These are phyloP conservation scores for Teratosphaeria nubilosa DNA, from an alignment of 2,329 filamentous ascomycete genomes.

Conservation along the genomic window DNA sequence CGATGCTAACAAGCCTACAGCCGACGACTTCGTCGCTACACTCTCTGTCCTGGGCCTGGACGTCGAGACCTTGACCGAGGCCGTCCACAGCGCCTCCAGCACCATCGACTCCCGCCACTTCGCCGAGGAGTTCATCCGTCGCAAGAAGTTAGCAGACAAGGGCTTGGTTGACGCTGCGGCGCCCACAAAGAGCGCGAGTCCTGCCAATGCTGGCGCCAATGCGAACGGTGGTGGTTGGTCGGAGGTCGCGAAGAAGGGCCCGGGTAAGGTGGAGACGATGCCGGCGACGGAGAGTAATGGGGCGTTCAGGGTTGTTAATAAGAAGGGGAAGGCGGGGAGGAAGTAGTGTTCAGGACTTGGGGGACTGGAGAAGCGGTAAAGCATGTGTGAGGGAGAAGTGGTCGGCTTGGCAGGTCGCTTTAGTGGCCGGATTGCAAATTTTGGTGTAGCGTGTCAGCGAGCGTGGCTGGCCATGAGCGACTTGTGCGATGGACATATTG, in stretches of 20 bases:
- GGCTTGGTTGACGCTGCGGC: conserved; percentile 63
- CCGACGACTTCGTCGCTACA: conserved; percentile 68
- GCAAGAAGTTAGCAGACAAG: conserved; percentile 86
- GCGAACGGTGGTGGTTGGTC: conserved; percentile 65
- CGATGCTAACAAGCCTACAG: conserved; percentile 32
- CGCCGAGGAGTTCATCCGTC: conserved; percentile 85
- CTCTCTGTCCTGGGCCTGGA: conserved; percentile 70
- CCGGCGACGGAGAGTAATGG: conserved; percentile 40
- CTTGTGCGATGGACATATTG: background rate
- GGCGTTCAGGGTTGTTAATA: conserved; percentile 80
- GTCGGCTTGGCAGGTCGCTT: background rate
- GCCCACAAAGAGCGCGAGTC: conserved; percentile 42
- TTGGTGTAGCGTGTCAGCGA: background rate
- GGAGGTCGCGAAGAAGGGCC: conserved; percentile 92
- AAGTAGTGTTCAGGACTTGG: conserved; percentile 1
- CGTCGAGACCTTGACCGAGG: conserved; percentile 73
- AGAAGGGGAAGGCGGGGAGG: conserved; percentile 59
- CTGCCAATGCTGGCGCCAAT: conserved; percentile 32
- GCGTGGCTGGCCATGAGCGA: background rate
- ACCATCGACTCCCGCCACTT: conserved; percentile 91
- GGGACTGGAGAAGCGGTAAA: too few species aligned
- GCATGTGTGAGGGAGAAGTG: background rate
- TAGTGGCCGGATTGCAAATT: background rate
- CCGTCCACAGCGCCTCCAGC: conserved; percentile 74
- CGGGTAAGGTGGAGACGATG: conserved; percentile 23